Base-by-base conservation (phyloP, 2,329 filamentous ascomycete species). In the Exophiala viscosa region DNA sequence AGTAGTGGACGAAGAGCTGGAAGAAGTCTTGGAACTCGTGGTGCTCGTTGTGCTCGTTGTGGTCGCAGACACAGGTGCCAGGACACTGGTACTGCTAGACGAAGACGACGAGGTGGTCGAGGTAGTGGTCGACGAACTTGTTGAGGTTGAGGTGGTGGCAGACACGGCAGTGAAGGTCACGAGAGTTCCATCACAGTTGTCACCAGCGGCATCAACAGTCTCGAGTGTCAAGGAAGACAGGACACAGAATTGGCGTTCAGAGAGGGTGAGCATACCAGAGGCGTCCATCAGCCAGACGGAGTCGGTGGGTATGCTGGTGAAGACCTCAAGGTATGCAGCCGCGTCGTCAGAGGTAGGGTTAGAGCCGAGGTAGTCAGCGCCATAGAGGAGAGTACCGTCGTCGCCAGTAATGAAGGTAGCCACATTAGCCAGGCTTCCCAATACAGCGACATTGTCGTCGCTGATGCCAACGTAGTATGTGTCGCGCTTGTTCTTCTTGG, bases 231-330 rank as follows among this genome's bases (percentile, higher is more conserved):
- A 28, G 23, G 23, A 28, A 28, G 23, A 7, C 23, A 28, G 23
- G 11, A 49, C 42, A 39, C 55, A 58, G 35, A 58, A 52, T 11
- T 39, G 48, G 45, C 35, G 18, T 1, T 28, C 38, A 36, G 34
- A n/a, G n/a, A 55, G 36, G 11, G 45, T n/a, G 13, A 56, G 13
- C 9, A 18, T 3, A 9, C 42, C 49, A 31, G 20, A 42, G 10
- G 40, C 17, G 14, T 42, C 40, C 8, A 4, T 42, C 40, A 42
- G 28, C 40, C 40, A 42, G 18, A 28, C 7, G 18, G 13, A 23
- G 8, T 23, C 20, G 7, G 40, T 23, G n/a, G 40, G 40, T 42
- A 13, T 11, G 14, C 8, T 11, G 14, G 20, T 23, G 18, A 31
- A 42, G 14, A 23, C 40, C 3, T 31, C 20, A 6, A 42, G 40